A percentile compares a stretch with the other conserved stretches of the same genome.
Conservation (phyloP, 208 protist genomes). For the Crithidia fasciculata region DNA sequence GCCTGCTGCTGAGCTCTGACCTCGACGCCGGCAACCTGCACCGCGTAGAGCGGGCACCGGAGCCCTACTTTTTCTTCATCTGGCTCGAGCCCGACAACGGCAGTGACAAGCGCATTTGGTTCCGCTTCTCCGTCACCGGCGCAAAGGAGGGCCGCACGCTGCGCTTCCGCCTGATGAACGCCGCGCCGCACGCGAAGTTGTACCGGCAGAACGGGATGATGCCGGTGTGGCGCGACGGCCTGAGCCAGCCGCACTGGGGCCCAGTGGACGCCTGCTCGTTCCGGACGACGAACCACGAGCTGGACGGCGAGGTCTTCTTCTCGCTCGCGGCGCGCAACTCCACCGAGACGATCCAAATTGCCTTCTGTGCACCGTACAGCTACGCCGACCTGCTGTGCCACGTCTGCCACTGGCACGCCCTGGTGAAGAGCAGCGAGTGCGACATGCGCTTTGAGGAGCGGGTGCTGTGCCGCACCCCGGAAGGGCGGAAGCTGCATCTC, state of each 20-base stretch:
- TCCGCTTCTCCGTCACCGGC: constrained; percentile 79
- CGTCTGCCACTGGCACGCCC: constrained; percentile 76
- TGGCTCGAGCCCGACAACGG: constrained; percentile 79
- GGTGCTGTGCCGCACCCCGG: constrained; percentile 76
- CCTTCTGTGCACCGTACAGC: constrained; percentile 88
- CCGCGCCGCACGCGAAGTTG: constrained; percentile 78
- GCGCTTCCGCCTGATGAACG: constrained; percentile 74
- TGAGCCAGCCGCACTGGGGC: constrained; percentile 53
- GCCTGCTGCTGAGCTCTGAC: constrained; percentile 70
- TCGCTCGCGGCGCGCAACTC: constrained; percentile 51
- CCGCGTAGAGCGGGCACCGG: constrained; percentile 68
- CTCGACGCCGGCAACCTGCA: constrained; percentile 81
- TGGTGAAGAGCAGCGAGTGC: constrained; percentile 56
- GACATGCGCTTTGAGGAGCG: constrained; percentile 86
- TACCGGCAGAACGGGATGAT: constrained; percentile 82
- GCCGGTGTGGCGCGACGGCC: constrained; percentile 78
- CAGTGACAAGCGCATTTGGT: constrained; percentile 88
- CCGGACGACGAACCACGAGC: constrained; percentile 55
- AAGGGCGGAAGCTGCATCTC: constrained; percentile 85
- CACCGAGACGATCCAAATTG: constrained; percentile 75
- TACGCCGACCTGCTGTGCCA: constrained; percentile 88
- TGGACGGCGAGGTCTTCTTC: constrained; percentile 79
- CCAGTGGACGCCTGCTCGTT: constrained; percentile 78
- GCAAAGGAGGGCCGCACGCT: constrained; percentile 46
- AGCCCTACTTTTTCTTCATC: constrained; percentile 54